Evolutionary conservation across 305 asterid genomes (phyloP).

Genomic region (Plantago coronopus): DNA sequence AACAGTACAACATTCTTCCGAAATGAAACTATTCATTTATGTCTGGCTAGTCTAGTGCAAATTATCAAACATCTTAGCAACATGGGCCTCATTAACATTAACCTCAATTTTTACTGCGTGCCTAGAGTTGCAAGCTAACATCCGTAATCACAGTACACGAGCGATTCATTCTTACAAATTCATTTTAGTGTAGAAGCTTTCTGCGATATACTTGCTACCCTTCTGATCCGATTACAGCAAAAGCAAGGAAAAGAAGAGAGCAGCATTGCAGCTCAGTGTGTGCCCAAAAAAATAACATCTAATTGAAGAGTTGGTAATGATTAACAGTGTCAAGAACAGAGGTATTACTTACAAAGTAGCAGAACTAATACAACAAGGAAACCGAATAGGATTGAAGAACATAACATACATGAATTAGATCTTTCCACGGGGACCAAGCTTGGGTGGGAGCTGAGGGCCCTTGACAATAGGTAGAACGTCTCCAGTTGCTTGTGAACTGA

Average conservation of each 20-base stretch:
- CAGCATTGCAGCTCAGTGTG: not conserved
- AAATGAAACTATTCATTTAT: no score
- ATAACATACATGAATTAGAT: slow-evolving; percentile 36
- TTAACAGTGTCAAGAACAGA: slow-evolving; percentile 27
- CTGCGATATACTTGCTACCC: no score
- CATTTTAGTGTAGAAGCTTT: not conserved
- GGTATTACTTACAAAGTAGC: slow-evolving; percentile 51
- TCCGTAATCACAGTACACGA: not conserved
- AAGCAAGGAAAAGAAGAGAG: not conserved
- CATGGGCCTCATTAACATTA: not conserved
- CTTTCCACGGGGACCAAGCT: slow-evolving; percentile 80
- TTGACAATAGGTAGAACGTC: slow-evolving; percentile 85
- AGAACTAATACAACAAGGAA: slow-evolving; percentile 32
- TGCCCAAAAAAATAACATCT: slow-evolving; percentile 12
- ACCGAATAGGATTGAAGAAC: slow-evolving; percentile 19
- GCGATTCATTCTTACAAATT: not conserved
- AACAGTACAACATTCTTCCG: no score
- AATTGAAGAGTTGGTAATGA: slow-evolving; percentile 34
- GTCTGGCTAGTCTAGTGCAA: no score
- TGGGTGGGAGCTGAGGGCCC: slow-evolving; percentile 96
- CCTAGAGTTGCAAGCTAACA: not conserved
- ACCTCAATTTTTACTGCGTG: not conserved
- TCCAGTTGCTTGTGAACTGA: slow-evolving; percentile 84
- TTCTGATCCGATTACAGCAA: not conserved
- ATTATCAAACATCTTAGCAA: no score